A percentile compares a stretch with the other conserved stretches of the same genome.
phyloP scores from a whole-genome alignment of 768 basidiomycete species.

The Amanita brunnescens region DNA sequence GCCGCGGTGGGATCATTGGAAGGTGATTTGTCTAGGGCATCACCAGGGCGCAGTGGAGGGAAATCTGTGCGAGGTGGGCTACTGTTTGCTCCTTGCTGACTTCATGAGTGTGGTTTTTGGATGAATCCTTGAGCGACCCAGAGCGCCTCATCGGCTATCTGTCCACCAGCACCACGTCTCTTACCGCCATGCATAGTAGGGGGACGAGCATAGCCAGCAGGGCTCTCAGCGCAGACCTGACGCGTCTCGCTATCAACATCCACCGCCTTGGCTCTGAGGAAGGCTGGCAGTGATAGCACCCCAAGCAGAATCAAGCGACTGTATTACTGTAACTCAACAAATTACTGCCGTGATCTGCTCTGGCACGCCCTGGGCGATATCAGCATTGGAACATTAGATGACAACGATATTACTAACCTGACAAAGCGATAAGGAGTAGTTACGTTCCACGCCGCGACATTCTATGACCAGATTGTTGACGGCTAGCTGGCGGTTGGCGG shows the following conservation, averaged over 20 bases:
- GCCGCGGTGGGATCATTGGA: conserved; percentile 71
- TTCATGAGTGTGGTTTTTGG: conserved; percentile 33
- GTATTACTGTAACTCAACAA: too few relatives aligned
- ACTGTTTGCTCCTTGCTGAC: neutral
- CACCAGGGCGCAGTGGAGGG: conserved; percentile 23
- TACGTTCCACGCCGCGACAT: conserved; percentile 51
- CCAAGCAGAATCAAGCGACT: conserved; percentile 65
- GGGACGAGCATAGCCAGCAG: too few relatives aligned
- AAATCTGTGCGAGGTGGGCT: conserved; percentile 31
- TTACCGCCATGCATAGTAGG: too few relatives aligned
- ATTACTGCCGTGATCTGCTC: conserved; percentile 50
- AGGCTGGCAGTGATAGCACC: conserved; percentile 76
- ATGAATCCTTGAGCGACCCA: conserved; percentile 46
- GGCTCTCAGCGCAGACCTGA: conserved; percentile 38
- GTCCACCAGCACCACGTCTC: too few relatives aligned
- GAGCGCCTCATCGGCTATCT: too few relatives aligned
- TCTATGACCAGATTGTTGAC: conserved; percentile 25
- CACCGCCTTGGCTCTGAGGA: conserved; percentile 63
- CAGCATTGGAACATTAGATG: neutral
- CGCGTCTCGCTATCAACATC: conserved; percentile 50
- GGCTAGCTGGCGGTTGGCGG: conserved; percentile 21
- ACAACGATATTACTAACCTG: conserved; percentile 41
- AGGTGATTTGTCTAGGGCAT: conserved; percentile 45
- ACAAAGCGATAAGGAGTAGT: conserved; percentile 82
- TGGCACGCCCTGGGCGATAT: conserved; percentile 49